Base-by-base conservation (phyloP, 2,329 filamentous ascomycete species). In the Aphanocladium album region DNA sequence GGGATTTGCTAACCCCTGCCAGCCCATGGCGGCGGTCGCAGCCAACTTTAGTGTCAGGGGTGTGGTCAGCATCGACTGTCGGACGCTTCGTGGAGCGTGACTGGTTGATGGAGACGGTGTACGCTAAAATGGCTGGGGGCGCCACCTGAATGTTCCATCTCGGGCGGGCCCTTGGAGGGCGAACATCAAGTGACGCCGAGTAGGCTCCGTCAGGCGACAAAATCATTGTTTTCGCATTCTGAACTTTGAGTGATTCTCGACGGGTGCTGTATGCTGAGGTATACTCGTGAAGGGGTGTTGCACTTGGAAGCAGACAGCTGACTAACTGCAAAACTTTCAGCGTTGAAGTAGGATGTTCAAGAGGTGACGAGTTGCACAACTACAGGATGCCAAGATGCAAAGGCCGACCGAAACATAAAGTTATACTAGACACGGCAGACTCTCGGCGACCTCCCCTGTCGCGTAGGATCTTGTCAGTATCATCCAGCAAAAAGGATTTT, bases 141-240 rank as follows among this genome's bases (percentile, higher is more conserved):
- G 56, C 56, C 56, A 58, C 56, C 54, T 41, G 37, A 53, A 37
- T 41, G 49, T 59, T 8, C 37, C 57, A 59, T 59, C 19, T 19
- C 4, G 49, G 37, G 47, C 45, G 57, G 47, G 33, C 47, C 51
- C 39, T 33, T 11, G 30, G 21, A 14, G 25, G 41, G 33, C 45
- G 39, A 45, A 35, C 35, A 56, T 60, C 59, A 60, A 60, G 59
- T 60, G 59, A 60, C 52, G 25, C 59, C 59, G 59, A 60, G 52
- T 12, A 19, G 21, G 25, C 41, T n/a, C 58, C 52, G 59, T 60
- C 59, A 60, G 59, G 45, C 41, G 59, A 56, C 59, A 17, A 21
- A 37, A 56, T 51, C 52, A 45, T 41, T 27, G 35, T 43, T 39
- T 27, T 45, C 16, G 25, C 47, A 14, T 46, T 45, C 21, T 35